Percentiles rank a stretch among this genome's conserved stretches.
These are phyloP conservation scores for Lactarius sanguifluus DNA, from an alignment of 768 basidiomycete species.

Conservation along the genomic window DNA sequence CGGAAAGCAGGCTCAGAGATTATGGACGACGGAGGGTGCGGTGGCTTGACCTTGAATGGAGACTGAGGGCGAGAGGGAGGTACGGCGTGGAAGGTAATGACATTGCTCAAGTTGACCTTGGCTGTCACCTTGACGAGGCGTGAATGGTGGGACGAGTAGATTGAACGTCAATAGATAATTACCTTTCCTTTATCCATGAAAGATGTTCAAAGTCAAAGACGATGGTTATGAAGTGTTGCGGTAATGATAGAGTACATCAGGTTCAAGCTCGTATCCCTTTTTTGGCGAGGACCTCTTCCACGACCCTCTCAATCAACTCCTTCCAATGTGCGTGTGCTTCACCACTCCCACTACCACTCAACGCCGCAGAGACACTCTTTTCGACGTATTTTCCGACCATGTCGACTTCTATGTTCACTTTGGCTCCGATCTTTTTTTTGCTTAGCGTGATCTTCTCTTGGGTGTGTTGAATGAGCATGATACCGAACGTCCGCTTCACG, in stretches of 20 bases:
- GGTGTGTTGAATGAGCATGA: constrained; percentile 96
- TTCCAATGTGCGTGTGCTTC: constrained; percentile 38
- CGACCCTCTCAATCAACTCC: constrained; percentile 55
- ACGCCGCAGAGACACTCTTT: constrained; percentile 73
- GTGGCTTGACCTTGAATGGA: constrained; percentile 42
- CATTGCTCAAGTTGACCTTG: constrained; percentile 44
- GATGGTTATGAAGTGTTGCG: neutral
- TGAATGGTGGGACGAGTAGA: neutral
- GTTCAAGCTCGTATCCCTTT: constrained; percentile 39
- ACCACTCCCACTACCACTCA: constrained; percentile 54
- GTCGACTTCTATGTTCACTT: constrained; percentile 94
- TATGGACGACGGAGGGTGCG: constrained; percentile 34
- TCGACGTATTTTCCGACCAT: constrained; percentile 92
- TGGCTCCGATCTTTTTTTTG: constrained; percentile 70
- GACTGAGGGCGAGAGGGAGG: constrained; percentile 49
- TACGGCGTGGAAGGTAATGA: constrained; percentile 31
- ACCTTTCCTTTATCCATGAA: constrained; percentile 31
- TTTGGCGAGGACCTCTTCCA: constrained; percentile 52
- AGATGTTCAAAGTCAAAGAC: neutral
- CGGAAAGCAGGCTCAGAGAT: constrained; percentile 32
- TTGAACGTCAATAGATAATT: neutral
- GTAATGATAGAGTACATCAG: neutral
- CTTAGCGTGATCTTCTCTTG: constrained; percentile 84
- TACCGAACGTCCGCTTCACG: constrained; percentile 60
- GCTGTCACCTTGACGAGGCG: constrained; percentile 49